phyloP scores from a whole-genome alignment of 2,329 filamentous ascomycete genomes.

The Pezicula carpinea region DNA sequence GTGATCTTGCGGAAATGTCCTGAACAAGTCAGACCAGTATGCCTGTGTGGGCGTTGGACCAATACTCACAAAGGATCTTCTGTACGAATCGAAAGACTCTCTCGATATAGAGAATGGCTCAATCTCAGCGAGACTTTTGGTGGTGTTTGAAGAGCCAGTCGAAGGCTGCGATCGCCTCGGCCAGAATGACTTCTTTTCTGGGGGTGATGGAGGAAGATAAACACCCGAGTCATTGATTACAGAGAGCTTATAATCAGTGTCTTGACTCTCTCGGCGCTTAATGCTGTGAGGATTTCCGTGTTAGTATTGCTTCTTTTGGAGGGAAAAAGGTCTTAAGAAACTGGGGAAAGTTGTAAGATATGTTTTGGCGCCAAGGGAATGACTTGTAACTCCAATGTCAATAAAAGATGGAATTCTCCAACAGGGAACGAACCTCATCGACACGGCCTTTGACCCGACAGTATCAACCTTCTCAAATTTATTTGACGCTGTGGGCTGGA shows the following conservation, averaged over 20 bases:
- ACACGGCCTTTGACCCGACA: slow-evolving; percentile 56
- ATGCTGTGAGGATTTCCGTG: background rate
- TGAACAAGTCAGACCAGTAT: slow-evolving; percentile 33
- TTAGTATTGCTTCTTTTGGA: background rate
- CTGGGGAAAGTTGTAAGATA: no score
- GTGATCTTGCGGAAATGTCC: slow-evolving; percentile 89
- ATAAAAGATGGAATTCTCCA: slow-evolving; percentile 3
- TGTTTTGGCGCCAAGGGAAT: no score
- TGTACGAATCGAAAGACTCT: slow-evolving; percentile 95
- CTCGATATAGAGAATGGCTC: slow-evolving; percentile 94
- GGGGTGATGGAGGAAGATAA: slow-evolving; percentile 63
- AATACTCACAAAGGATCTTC: slow-evolving; percentile 83
- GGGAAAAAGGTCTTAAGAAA: no score
- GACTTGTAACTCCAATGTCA: background rate
- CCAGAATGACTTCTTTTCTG: slow-evolving; percentile 82
- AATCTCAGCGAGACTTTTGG: slow-evolving; percentile 69
- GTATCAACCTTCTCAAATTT: slow-evolving; percentile 60
- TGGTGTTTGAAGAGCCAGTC: slow-evolving; percentile 49
- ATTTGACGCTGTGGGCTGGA: slow-evolving; percentile 38
- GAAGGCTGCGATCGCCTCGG: slow-evolving; percentile 45
- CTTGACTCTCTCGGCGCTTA: no score
- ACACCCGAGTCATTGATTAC: slow-evolving; percentile 5
- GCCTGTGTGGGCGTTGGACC: slow-evolving; percentile 4
- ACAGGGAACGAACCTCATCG: slow-evolving; percentile 46
- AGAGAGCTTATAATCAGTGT: no score